Evolutionary conservation across 2,329 filamentous ascomycete genomes (phyloP), one percentile per base, ranked within the genome.

Genomic region (Hirsutella rhossiliensis): DNA sequence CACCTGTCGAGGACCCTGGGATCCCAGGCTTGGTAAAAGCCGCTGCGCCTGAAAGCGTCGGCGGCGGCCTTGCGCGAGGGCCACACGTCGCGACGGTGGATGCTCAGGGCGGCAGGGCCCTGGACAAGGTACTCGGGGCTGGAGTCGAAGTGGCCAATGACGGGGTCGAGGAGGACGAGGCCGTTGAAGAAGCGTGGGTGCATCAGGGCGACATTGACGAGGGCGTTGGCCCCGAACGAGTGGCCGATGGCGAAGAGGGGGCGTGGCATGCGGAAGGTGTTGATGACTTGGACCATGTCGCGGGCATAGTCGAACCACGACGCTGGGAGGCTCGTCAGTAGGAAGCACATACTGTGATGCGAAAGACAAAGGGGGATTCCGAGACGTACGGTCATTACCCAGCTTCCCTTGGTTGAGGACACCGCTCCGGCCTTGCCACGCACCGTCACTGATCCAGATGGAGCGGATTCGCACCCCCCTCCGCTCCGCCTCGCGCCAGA

Each of bases 401-500:
- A 94, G 66, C 11, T 73, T 69, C 36, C 71, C 59, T 62, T 89
- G 83, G 60, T 96, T 97, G 37, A 94, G 58, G 11, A 85, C 67
- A 34, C 83, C 79, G 58, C 85, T 94, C 54, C 78, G 71, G 31
- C 89, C 89, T 66, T 96, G 86, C 58, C 87, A 82, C 28, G 86
- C 80, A n/a, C 84, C 78, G 64, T 97, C 90, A 48, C 87, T 81
- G 54, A 95, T 92, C 84, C 86, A 95, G 53, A 97, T 89, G 48
- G 76, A 72, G 45, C 87, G 77, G 54, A 97, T 86, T 2, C 73
- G 71, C 53, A 94, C 76, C 17, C 78, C 80, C 45, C 72, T 67
- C 13, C 63, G 58, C 50, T 74, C 72, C 6, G 80, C 67, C 17
- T 71, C 66, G 17, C 70, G 63, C 52, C 84, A 69, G 2, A 96